Evolutionary conservation across 257 asterid species (phyloP), one percentile per base, ranked within the genome.

Genomic region (Lithospermum erythrorhizon): DNA sequence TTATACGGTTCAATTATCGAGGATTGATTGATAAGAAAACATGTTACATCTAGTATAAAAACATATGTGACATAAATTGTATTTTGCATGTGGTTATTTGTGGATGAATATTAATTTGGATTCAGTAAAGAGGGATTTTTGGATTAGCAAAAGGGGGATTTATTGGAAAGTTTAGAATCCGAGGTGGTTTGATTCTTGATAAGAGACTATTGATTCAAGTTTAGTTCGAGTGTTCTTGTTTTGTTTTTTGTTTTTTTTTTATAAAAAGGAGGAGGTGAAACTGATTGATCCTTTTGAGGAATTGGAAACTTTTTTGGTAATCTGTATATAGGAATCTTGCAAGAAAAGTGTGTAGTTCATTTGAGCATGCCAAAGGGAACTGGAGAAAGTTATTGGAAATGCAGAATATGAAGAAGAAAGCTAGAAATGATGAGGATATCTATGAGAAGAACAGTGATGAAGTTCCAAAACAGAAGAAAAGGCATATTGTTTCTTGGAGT

Each of bases 401-500:
- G 81, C 80, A 81, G 83, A 88, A 70, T 66, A 78, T 78, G 93
- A 86, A 78, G 94, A 82, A 75, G 79, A 82, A 74, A 76, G 59
- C 53, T 17, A 66, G 37, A 21, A 25, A 21, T 73, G 74, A 27
- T 65, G 35, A 37, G 51, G 55, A 65, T 72, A 82, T 20, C 41
- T n/a, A 11, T 14, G 45, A 7, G 25, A 17, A 7, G 35, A 29
- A 29, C n/a, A 22, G 32, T 55, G 32, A 32, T 24, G 60, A 73
- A 59, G 70, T 71, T 59, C 84, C 87, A 6, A 91, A 91, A 62
- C 89, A 78, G 78, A 91, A 86, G 62, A 93, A 86, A 49, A 87
- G 98, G 65, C 98, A 83, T 82, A 93, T 93, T 60, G 98, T 88
- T 70, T 93, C 98, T 58, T 93, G 98, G 98, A 89, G 96, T 65